phyloP scores from a whole-genome alignment of 495 filamentous ascomycete genomes.

The Aspergillus sclerotiicarbonarius region DNA sequence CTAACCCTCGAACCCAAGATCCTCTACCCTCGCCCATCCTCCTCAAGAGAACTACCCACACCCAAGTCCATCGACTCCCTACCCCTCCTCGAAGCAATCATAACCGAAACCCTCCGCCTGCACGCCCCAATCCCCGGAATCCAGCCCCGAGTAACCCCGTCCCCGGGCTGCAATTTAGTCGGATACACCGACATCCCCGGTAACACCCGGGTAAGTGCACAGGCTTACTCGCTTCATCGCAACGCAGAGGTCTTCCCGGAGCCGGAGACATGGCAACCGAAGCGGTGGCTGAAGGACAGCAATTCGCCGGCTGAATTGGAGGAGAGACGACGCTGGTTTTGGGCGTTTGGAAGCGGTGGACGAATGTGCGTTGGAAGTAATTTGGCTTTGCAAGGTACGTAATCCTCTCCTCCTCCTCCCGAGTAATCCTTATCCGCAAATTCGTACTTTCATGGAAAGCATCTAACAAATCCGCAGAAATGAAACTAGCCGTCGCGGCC shows the following conservation, averaged over 20 bases:
- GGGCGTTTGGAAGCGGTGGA: conserved; percentile 81
- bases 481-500: conserved; percentile 49
- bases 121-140: conserved; percentile 73
- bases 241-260: conserved; percentile 60
- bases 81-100: conserved; percentile 68
- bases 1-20: conserved; percentile 45
- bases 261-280: conserved; percentile 60
- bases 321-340: conserved; percentile 69
- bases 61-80: conserved; percentile 67
- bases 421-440: background rate
- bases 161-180: conserved; percentile 49
- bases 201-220: conserved; percentile 66
- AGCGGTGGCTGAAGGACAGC: conserved; percentile 55
- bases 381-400: conserved; percentile 71
- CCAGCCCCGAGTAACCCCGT: conserved; percentile 71
- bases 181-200: conserved; percentile 55
- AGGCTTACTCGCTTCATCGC: conserved; percentile 70
- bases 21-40: conserved; percentile 19
- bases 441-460: background rate
- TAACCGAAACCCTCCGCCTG: conserved; percentile 74
- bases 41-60: conserved; percentile 40
- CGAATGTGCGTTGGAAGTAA: conserved; percentile 84
- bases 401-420: background rate
- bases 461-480: conserved; percentile 31
- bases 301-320: conserved; percentile 37